A percentile compares a stretch with the other conserved stretches of the same genome.
Evolutionary conservation across 495 filamentous ascomycete species (phyloP).

Genomic region (Cercophora samala): DNA sequence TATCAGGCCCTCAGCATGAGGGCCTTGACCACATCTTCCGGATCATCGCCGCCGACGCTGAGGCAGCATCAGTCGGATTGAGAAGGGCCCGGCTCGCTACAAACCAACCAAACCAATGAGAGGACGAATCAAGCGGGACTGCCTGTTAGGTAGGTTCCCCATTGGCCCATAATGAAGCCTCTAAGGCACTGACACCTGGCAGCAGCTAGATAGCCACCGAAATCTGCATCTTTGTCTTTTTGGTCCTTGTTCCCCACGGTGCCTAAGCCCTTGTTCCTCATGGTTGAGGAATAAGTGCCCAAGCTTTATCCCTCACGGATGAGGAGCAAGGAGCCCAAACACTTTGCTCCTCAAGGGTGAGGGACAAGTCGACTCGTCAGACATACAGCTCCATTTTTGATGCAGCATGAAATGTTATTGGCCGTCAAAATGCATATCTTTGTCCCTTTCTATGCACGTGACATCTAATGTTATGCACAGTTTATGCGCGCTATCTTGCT

Average conservation of each 20-base stretch:
- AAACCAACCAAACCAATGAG: not conserved
- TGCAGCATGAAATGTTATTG: too few relatives aligned
- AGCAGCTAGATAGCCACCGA: not conserved
- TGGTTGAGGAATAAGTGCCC: too few relatives aligned
- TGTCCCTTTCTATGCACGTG: too few relatives aligned
- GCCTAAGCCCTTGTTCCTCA: not conserved
- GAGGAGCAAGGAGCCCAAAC: too few relatives aligned
- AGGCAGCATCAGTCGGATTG: not conserved
- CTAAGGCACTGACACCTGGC: not conserved
- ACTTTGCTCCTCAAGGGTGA: too few relatives aligned
- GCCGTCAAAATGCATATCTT: too few relatives aligned
- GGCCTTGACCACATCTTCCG: too few relatives aligned
- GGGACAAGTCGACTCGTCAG: too few relatives aligned
- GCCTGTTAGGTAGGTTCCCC: not conserved
- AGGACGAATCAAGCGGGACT: not conserved
- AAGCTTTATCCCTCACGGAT: too few relatives aligned
- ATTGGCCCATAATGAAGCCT: not conserved
- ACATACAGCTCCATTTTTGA: too few relatives aligned
- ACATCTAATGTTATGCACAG: too few relatives aligned
- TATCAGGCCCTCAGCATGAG: not conserved
- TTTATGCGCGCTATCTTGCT: too few relatives aligned
- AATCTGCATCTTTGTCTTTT: not conserved
- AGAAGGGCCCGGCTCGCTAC: not conserved
- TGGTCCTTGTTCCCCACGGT: not conserved
- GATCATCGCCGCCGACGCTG: not conserved